Evolutionary conservation across 176 grass and related monocot genomes (phyloP).

Genomic region (Zoysia japonica): DNA sequence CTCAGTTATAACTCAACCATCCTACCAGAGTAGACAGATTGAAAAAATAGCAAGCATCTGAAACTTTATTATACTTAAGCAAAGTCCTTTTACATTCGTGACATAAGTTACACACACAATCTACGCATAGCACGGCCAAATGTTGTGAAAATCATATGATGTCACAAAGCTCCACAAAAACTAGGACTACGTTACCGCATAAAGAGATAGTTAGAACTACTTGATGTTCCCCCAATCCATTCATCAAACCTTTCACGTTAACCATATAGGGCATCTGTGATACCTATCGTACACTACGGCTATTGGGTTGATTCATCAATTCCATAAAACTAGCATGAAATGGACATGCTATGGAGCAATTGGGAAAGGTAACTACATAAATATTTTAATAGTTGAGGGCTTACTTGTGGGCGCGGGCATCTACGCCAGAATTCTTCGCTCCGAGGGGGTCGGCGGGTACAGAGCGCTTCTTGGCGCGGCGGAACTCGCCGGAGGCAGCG

Average conservation of each 20-base stretch:
- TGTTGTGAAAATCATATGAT: neutral
- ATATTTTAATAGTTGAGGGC: neutral
- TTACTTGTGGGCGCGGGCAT: constrained; percentile 69
- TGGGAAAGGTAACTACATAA: neutral
- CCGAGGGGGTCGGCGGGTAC: constrained; percentile 54
- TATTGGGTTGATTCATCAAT: neutral
- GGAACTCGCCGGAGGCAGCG: constrained; percentile 56
- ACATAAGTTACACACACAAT: neutral
- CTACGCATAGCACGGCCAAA: neutral
- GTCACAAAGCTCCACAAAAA: neutral
- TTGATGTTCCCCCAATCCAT: neutral
- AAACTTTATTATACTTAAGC: neutral
- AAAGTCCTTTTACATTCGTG: neutral
- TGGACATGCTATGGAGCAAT: neutral
- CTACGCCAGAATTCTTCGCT: constrained; percentile 80
- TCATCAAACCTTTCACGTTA: neutral
- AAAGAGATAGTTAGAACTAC: neutral
- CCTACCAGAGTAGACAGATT: neutral
- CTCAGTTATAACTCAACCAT: neutral
- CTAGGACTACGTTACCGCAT: neutral
- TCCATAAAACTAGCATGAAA: constrained; percentile 1
- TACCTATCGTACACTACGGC: neutral
- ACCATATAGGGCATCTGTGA: neutral
- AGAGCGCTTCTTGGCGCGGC: constrained; percentile 61
- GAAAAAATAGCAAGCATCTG: neutral